Evolutionary conservation across 2,329 filamentous ascomycete genomes (phyloP), one percentile per base, ranked within the genome.

Genomic region (Phialemoniopsis sp.): DNA sequence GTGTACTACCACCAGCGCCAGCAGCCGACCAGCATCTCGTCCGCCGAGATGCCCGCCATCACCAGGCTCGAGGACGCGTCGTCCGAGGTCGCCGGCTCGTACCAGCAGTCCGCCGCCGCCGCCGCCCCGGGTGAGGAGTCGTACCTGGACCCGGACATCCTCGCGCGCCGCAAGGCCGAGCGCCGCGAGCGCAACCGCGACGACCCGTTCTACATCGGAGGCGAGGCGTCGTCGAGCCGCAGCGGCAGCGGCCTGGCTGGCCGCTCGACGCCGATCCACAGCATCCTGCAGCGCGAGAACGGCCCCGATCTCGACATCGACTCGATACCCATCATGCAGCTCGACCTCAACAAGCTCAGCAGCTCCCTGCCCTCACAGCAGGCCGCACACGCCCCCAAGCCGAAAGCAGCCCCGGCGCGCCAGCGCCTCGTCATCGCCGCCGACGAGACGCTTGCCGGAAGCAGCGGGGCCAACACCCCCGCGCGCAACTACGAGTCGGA

Each of bases 321-420:
- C 61, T 80, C 88, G 3, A 98, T 98, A 52, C 93, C 93, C 3
- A 91, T 98, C 53, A 93, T 98, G 81, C 82, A 95, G 57, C 73
- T 98, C 34, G 83, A 94, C 45, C 74, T 96, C 8, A 82, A 83
- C 26, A 76, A 74, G 43, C 58, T 73, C 8, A 62, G 59, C 30
- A 51, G 51, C 37, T 36, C 34, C 13, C 34, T 36, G n/a, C 34
- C 34, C 13, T 36, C 34, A 15, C 15, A 13, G 19, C 21, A 36
- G 13, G 17, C 8, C 34, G 14, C 34, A 8, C 13, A 9, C 13
- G 14, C 21, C 17, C 28, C 36, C 15, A 28, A n/a, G 40, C 40
- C 21, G 21, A 26, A 26, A 10, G 6, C 21, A 6, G 46, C 55
- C 13, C 41, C 54, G 13, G 42, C 56, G 43, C 47, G 61, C 45